Percentiles rank a stretch among this genome's conserved stretches.
Conservation (phyloP, 1,284 basidiomycete genomes). For the Ustilago curta region DNA sequence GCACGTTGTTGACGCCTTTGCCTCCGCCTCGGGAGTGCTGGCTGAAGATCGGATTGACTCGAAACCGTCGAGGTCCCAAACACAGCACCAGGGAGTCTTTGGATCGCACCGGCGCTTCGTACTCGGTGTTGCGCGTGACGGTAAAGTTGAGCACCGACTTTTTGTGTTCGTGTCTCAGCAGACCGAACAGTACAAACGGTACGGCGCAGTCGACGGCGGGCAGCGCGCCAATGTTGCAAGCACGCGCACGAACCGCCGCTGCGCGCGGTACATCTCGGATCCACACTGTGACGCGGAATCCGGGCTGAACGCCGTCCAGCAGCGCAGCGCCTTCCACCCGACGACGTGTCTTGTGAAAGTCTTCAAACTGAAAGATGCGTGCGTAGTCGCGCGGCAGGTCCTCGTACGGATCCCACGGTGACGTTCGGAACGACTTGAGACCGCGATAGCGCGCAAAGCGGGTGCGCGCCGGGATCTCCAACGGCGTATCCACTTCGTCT, state of each 20-base stretch:
- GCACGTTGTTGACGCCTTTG: constrained; percentile 92
- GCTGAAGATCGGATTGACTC: constrained; percentile 88
- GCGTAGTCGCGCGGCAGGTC: constrained; percentile 94
- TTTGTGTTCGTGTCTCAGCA: constrained; percentile 96
- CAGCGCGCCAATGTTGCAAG: constrained; percentile 4
- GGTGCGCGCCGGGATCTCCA: constrained; percentile 83
- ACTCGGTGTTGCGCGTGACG: constrained; percentile 95
- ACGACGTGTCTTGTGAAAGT: constrained; percentile 87
- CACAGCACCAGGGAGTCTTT: constrained; percentile 94
- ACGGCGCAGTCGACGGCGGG: constrained; percentile 59
- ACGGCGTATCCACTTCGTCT: constrained; percentile 97
- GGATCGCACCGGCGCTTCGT: constrained; percentile 84
- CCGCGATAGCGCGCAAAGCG: constrained; percentile 94
- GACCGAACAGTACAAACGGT: constrained; percentile 82
- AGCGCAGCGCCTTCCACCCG: constrained; percentile 73
- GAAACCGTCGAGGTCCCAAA: constrained; percentile 86
- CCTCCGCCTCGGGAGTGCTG: constrained; percentile 83
- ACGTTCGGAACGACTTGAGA: constrained; percentile 90
- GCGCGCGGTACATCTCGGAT: constrained; percentile 57
- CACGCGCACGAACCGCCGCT: constrained; percentile 57
- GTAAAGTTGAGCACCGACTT: constrained; percentile 92
- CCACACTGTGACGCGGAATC: constrained; percentile 49
- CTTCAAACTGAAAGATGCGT: constrained; percentile 95
- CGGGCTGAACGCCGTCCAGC: constrained; percentile 58
- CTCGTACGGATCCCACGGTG: constrained; percentile 97